Conservation (phyloP, 108 stramenopile species). For the Schizochytrium sp. region DNA sequence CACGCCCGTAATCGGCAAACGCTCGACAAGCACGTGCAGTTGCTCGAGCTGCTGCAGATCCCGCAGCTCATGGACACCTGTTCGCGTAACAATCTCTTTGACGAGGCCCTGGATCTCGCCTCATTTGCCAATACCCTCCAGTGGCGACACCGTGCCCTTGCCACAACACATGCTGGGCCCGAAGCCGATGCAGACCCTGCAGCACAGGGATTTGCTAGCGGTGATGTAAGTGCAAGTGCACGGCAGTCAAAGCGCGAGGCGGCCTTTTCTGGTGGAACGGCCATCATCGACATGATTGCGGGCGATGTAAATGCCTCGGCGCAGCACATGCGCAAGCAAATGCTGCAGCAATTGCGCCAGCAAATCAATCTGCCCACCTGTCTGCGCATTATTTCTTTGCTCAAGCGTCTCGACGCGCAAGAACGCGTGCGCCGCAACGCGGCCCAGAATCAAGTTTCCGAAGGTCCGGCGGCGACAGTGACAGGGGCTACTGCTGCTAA, state of each 20-base stretch:
- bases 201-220: not conserved
- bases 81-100: not conserved
- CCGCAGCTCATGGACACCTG: slow-evolving; percentile 35
- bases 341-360: not conserved
- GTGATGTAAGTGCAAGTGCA: not conserved
- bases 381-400: not conserved
- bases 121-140: not conserved
- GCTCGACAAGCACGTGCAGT: not conserved
- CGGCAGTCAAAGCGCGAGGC: not conserved
- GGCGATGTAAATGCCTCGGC: not conserved
- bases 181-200: not conserved
- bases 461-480: not conserved
- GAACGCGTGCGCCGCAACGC: not conserved
- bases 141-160: not conserved
- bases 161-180: not conserved
- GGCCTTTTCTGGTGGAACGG: not conserved
- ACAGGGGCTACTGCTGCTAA: not conserved
- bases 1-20: not conserved
- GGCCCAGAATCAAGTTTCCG: no score
- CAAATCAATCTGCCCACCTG: not conserved
- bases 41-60: slow-evolving; percentile 27
- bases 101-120: slow-evolving; percentile 29
- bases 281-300: not conserved
- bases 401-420: not conserved
- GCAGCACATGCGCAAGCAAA: not conserved